Conservation (phyloP, 2,329 filamentous ascomycete genomes). For the Arthrinium puccinioides region DNA sequence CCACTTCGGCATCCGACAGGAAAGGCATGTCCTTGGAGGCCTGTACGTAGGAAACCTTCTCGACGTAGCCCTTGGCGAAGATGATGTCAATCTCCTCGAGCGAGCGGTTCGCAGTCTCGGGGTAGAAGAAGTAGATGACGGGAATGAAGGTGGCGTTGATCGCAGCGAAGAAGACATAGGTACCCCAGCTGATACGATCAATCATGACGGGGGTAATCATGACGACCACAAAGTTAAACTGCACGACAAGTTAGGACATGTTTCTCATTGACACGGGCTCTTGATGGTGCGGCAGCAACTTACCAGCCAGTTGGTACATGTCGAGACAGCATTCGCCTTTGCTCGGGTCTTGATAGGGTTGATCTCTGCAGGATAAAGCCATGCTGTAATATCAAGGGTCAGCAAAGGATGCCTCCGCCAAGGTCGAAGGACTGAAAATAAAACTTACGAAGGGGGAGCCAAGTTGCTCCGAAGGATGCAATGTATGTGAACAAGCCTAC, state of each 20-base stretch:
- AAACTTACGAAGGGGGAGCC: conserved; percentile 49
- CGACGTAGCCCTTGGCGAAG: conserved; percentile 50
- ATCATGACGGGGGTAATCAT: conserved; percentile 60
- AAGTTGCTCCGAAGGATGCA: conserved; percentile 60
- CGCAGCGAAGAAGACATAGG: conserved; percentile 36
- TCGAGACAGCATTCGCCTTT: conserved; percentile 46
- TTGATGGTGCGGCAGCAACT: conserved; percentile 26
- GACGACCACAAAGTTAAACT: conserved; percentile 43
- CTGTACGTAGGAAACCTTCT: conserved; percentile 54
- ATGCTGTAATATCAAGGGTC: too few relatives aligned
- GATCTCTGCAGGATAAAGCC: conserved; percentile 49
- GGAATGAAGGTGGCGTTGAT: conserved; percentile 38
- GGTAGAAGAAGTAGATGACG: conserved; percentile 44
- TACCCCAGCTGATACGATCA: conserved; percentile 46
- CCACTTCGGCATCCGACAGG: conserved; percentile 42
- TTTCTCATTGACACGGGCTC: too few relatives aligned
- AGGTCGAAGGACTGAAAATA: background rate
- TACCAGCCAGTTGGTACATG: conserved; percentile 36
- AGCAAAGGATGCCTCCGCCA: background rate
- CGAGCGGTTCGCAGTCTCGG: conserved; percentile 40
- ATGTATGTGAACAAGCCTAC: conserved; percentile 65
- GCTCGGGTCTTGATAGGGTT: conserved; percentile 40
- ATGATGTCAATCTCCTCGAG: conserved; percentile 52
- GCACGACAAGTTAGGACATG: conserved; percentile 34
- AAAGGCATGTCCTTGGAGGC: conserved; percentile 50